Conservation (phyloP, 1,284 basidiomycete genomes). For the Dichomitus squalens region DNA sequence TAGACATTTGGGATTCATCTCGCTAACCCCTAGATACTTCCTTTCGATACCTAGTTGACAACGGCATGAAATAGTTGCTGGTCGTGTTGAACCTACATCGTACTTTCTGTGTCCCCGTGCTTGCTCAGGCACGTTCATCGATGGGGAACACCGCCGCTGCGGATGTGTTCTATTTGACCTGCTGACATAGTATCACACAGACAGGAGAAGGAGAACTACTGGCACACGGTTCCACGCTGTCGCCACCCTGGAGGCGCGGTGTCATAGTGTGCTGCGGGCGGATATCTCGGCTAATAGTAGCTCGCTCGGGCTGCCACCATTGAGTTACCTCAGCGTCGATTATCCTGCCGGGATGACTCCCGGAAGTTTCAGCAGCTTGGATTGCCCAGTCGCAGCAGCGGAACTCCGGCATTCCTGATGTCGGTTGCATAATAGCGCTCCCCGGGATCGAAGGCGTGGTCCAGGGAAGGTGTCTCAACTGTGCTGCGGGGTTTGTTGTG, state of each 20-base stretch:
- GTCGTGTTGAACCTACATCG: too few species aligned
- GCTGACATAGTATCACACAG: slow-evolving; percentile 1
- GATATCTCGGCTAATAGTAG: slow-evolving; percentile 2
- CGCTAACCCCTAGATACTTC: too few species aligned
- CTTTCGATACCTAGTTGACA: too few species aligned
- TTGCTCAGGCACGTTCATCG: too few species aligned
- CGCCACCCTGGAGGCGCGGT: not conserved
- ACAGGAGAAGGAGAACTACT: not conserved
- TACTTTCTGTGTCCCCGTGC: not conserved
- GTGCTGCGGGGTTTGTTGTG: slow-evolving; percentile 22
- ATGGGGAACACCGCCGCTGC: not conserved
- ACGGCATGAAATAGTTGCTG: too few species aligned
- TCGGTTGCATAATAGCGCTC: slow-evolving; percentile 9
- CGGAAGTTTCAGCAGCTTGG: not conserved
- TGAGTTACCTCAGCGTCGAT: not conserved
- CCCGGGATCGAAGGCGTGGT: slow-evolving; percentile 1
- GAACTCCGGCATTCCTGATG: slow-evolving; percentile 23
- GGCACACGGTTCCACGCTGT: slow-evolving; percentile 3
- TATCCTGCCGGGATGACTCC: not conserved
- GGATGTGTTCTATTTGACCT: not conserved
- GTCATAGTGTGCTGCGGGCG: slow-evolving; percentile 15
- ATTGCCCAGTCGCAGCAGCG: slow-evolving; percentile 11
- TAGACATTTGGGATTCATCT: too few species aligned
- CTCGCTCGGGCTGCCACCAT: not conserved
- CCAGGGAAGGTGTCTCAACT: slow-evolving; percentile 1